Evolutionary conservation across 768 basidiomycete species (phyloP).

Genomic region (Sporobolomyces pararoseus): DNA sequence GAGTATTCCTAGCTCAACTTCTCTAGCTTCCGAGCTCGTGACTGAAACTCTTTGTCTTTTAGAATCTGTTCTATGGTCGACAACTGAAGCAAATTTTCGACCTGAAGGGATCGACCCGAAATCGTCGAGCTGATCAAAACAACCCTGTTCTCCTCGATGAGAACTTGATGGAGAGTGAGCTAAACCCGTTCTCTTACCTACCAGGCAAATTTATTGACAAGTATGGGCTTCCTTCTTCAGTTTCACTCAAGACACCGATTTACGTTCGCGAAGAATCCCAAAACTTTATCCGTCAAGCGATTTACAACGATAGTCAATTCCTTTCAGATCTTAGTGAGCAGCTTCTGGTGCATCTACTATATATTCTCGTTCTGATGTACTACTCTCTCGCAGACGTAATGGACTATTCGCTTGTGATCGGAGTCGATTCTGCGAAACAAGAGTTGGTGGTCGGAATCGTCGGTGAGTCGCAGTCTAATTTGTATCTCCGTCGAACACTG

Average conservation of each 20-base stretch:
- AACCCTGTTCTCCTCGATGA: constrained; percentile 95
- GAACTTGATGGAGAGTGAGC: constrained; percentile 83
- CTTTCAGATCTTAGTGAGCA: constrained; percentile 70
- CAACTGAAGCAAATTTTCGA: constrained; percentile 93
- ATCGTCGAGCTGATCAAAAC: constrained; percentile 74
- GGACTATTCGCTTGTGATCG: constrained; percentile 94
- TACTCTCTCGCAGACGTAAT: constrained; percentile 49
- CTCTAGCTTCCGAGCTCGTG: background rate
- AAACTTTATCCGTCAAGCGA: constrained; percentile 78
- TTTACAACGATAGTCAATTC: constrained; percentile 94
- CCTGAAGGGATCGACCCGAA: constrained; percentile 90
- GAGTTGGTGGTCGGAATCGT: constrained; percentile 97
- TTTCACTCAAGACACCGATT: constrained; percentile 78
- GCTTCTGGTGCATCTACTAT: background rate
- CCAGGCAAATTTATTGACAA: background rate
- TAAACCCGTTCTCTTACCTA: background rate
- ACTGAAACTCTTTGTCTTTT: background rate
- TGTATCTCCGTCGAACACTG: background rate
- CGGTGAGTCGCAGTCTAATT: constrained; percentile 58
- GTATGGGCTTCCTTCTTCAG: constrained; percentile 54
- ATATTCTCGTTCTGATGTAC: background rate
- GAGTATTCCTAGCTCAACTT: background rate
- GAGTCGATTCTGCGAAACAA: constrained; percentile 80
- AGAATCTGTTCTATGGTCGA: constrained; percentile 85
- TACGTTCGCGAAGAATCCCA: constrained; percentile 96